Percentiles rank a stretch among this genome's conserved stretches.
Conservation (phyloP, 768 basidiomycete genomes). For the Rhizopogon vesiculosus region DNA sequence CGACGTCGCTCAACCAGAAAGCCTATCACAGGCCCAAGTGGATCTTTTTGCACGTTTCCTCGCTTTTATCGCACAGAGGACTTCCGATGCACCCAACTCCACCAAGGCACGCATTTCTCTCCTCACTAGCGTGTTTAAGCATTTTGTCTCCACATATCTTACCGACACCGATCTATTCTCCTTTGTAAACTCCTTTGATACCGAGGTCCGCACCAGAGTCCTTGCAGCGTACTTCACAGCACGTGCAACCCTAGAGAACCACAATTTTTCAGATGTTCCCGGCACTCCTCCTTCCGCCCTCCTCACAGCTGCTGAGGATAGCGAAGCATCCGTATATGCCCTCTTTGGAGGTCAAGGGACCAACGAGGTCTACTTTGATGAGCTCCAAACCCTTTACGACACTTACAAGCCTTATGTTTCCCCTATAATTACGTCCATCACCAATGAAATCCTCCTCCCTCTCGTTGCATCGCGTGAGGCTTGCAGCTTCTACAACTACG, state of each 20-base stretch:
- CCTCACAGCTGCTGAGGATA: slow-evolving; percentile 53
- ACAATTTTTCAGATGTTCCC: slow-evolving; percentile 52
- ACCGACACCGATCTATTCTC: slow-evolving; percentile 74
- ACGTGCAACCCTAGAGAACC: slow-evolving; percentile 60
- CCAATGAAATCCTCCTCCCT: slow-evolving; percentile 63
- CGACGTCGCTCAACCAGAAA: slow-evolving; percentile 46
- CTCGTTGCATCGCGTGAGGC: slow-evolving; percentile 55
- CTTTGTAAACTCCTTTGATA: slow-evolving; percentile 68
- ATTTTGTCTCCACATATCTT: slow-evolving; percentile 78
- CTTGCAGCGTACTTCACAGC: slow-evolving; percentile 78
- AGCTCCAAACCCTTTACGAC: slow-evolving; percentile 87
- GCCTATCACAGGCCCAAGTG: slow-evolving; percentile 59
- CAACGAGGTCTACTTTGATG: slow-evolving; percentile 98
- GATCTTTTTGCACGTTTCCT: slow-evolving; percentile 84
- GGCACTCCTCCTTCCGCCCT: slow-evolving; percentile 62
- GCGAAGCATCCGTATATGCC: slow-evolving; percentile 77
- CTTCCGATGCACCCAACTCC: slow-evolving; percentile 52
- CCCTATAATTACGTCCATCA: slow-evolving; percentile 61
- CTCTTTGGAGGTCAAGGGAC: slow-evolving; percentile 97
- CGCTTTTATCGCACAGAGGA: slow-evolving; percentile 62
- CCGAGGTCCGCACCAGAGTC: slow-evolving; percentile 71
- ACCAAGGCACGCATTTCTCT: slow-evolving; percentile 53
- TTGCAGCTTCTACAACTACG: slow-evolving; percentile 68
- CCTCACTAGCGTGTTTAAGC: slow-evolving; percentile 67
- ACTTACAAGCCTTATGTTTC: slow-evolving; percentile 86